Evolutionary conservation across 2,329 filamentous ascomycete species (phyloP).

Genomic region (Aspergillus carbonarius): DNA sequence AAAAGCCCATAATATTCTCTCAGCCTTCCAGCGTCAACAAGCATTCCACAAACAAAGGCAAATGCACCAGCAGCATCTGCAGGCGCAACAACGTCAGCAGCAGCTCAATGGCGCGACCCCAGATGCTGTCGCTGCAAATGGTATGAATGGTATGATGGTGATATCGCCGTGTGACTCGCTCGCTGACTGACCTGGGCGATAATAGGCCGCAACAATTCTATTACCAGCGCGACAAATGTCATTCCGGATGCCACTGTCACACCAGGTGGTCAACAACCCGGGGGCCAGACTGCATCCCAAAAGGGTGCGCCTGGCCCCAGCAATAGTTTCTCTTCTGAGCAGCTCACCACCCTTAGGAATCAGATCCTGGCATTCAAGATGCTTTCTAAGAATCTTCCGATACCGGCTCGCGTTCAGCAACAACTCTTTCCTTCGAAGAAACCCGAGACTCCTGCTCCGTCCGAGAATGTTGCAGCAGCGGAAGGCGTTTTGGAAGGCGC

Average conservation of each 20-base stretch:
- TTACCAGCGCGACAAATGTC: constrained; percentile 32
- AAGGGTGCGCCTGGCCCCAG: constrained; percentile 33
- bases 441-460: constrained; percentile 36
- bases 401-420: constrained; percentile 76
- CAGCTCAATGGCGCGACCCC: constrained; percentile 44
- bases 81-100: constrained; percentile 45
- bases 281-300: constrained; percentile 21
- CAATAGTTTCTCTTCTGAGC: constrained; percentile 72
- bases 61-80: constrained; percentile 42
- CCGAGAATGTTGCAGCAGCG: constrained; percentile 34
- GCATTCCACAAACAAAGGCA: constrained; percentile 58
- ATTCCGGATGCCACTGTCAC: constrained; percentile 23
- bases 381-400: constrained; percentile 79
- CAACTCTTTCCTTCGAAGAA: constrained; percentile 68
- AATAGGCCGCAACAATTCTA: constrained; percentile 37
- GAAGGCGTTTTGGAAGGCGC: constrained; percentile 41
- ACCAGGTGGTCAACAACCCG: constrained; percentile 21
- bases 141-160: constrained; percentile 40
- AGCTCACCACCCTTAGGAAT: constrained; percentile 73
- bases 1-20: constrained; percentile 74
- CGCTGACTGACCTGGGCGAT: not conserved
- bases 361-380: constrained; percentile 93
- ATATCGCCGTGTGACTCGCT: not conserved
- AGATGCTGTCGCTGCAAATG: constrained; percentile 38
- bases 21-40: constrained; percentile 65